These are phyloP conservation scores for Sphagnum contortum DNA, from an alignment of 225 moss, liverwort and hornwort species.

Conservation along the genomic window DNA sequence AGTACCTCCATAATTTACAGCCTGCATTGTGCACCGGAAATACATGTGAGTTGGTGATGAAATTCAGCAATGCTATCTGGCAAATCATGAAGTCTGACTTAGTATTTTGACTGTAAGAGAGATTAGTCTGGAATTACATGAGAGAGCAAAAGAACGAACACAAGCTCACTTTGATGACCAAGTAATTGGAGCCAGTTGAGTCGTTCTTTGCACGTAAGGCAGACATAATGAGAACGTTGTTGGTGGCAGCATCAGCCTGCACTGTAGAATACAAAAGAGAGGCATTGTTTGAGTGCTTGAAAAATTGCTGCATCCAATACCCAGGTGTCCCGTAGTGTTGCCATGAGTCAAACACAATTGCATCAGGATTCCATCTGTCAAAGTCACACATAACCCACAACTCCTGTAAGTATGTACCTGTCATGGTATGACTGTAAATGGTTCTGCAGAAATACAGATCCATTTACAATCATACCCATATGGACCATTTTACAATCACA, in stretches of 20 bases:
- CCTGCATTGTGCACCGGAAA: constrained; percentile 26
- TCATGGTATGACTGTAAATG: no score
- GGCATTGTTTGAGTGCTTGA: constrained; percentile 67
- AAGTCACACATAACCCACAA: neutral
- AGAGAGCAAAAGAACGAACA: neutral
- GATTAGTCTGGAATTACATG: neutral
- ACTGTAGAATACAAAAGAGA: constrained; percentile 45
- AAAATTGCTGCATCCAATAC: constrained; percentile 87
- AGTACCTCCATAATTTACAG: constrained; percentile 55
- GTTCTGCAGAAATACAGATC: no score
- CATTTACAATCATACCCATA: no score
- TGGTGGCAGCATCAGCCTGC: constrained; percentile 30
- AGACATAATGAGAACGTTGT: constrained; percentile 42
- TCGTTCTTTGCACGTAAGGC: constrained; percentile 32
- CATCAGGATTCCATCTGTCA: constrained; percentile 87
- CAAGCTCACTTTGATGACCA: constrained; percentile 60
- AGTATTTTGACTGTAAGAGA: neutral
- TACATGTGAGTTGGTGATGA: neutral
- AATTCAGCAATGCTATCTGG: neutral
- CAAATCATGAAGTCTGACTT: neutral
- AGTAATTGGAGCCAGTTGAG: constrained; percentile 30
- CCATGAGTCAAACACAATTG: constrained; percentile 87
- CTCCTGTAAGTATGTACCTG: no score
- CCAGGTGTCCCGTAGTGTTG: constrained; percentile 88
- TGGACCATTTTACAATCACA: no score